Evolutionary conservation across 352 stramenopile species (phyloP).

Genomic region (Phytopythium litorale): DNA sequence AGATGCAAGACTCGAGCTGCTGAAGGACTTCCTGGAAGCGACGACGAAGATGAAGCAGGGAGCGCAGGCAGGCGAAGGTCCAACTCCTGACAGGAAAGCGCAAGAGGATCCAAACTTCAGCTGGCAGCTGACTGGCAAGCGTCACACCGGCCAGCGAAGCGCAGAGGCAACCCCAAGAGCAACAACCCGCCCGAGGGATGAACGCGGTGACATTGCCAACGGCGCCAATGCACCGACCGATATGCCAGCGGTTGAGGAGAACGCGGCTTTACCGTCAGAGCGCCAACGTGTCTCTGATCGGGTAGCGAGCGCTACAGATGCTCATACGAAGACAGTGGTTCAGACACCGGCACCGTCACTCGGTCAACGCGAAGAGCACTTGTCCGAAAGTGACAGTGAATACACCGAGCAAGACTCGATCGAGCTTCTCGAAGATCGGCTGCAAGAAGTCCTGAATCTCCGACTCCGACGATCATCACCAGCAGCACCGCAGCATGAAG

Average conservation of each 20-base stretch:
- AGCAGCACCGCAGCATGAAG: not conserved
- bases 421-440: slow-evolving; percentile 21
- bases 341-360: not conserved
- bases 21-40: not conserved
- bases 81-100: not conserved
- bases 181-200: not conserved
- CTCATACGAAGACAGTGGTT: not conserved
- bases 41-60: slow-evolving; percentile 1
- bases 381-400: not conserved
- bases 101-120: not conserved
- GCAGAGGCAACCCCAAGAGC: not conserved
- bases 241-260: not conserved
- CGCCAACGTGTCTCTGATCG: not conserved
- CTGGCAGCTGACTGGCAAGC: not conserved
- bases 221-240: not conserved
- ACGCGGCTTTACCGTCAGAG: not conserved
- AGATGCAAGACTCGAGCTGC: not conserved
- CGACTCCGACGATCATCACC: not conserved
- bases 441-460: slow-evolving; percentile 32
- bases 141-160: not conserved
- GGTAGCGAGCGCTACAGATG: not conserved
- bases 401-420: slow-evolving; percentile 13
- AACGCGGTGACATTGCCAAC: not conserved
- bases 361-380: not conserved
- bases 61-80: not conserved